Evolutionary conservation across 164 flowering plant species (phyloP).

Genomic region (grape (Vitis vinifera)): ASM3070453v1 NC_081806.1:5734501-5735000

Average conservation of each 20-base stretch:
- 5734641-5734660: no score
- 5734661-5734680: no score
- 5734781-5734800: slow-evolving; percentile 67
- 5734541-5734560: no score
- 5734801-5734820: slow-evolving; percentile 65
- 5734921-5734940: slow-evolving; percentile 76
- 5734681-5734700: no score
- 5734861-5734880: slow-evolving; percentile 59
- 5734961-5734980: background rate
- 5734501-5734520: background rate
- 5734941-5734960: slow-evolving; percentile 9
- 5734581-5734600: no score
- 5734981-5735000: no score
- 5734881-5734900: slow-evolving; percentile 52
- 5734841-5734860: slow-evolving; percentile 41
- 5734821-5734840: slow-evolving; percentile 47
- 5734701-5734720: no score
- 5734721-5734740: no score
- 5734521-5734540: background rate
- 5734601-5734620: no score
- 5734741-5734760: no score
- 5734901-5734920: slow-evolving; percentile 76
- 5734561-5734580: no score
- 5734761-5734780: slow-evolving; percentile 2
- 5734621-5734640: no score